phyloP scores from a whole-genome alignment of 2,329 filamentous ascomycete genomes.

The Gyromitra esculenta region DNA sequence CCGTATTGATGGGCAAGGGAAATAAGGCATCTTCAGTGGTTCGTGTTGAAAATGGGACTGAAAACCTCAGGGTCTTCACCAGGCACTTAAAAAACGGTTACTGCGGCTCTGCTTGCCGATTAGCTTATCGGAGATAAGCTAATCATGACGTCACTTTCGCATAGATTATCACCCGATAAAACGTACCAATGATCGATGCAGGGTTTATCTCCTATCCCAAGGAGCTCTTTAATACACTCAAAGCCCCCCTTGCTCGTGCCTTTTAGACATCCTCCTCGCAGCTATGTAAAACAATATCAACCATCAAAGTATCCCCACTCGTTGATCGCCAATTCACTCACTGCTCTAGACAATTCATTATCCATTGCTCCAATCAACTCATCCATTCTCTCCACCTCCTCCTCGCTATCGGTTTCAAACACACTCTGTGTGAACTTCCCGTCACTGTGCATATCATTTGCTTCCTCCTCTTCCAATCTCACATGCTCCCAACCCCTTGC shows the following conservation, averaged over 20 bases:
- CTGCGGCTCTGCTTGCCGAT: slow-evolving; percentile 1
- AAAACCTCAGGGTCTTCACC: background rate
- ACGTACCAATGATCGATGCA: slow-evolving; percentile 18
- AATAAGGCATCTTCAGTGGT: slow-evolving; percentile 33
- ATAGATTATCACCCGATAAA: slow-evolving; percentile 21
- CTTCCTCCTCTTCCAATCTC: background rate
- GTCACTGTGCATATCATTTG: background rate
- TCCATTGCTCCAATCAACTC: slow-evolving; percentile 22
- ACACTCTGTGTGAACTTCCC: slow-evolving; percentile 13
- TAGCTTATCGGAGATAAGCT: slow-evolving; percentile 30
- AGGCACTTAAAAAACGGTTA: background rate
- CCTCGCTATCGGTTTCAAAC: slow-evolving; percentile 20
- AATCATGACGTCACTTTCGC: slow-evolving; percentile 29
- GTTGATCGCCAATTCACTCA: slow-evolving; percentile 6
- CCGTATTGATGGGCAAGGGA: background rate
- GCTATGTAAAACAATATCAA: background rate
- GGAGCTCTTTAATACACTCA: background rate
- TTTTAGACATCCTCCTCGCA: background rate
- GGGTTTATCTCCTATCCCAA: background rate
- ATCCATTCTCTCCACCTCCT: slow-evolving; percentile 12
- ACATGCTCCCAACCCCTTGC: slow-evolving; percentile 34
- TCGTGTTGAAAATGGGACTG: background rate
- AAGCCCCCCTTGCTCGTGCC: background rate
- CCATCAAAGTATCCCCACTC: background rate
- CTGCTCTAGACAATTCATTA: slow-evolving; percentile 10